These are phyloP conservation scores for Penicillium sp. DNA, from an alignment of 2,329 filamentous ascomycete species.

Conservation along the genomic window DNA sequence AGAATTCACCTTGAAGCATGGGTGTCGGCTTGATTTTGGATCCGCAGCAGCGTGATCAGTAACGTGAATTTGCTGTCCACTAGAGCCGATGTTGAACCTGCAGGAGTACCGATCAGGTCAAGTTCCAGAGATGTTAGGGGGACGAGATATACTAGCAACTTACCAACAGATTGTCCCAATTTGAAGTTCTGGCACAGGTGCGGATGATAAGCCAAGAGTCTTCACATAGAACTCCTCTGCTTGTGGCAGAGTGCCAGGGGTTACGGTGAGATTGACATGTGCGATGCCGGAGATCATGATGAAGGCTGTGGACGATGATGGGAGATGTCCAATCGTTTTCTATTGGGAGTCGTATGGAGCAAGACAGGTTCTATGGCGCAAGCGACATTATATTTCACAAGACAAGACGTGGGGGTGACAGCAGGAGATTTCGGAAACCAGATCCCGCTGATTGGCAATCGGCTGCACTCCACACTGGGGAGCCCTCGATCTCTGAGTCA, in stretches of 20 bases:
- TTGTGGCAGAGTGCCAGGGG: slow-evolving; percentile 54
- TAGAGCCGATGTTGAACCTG: slow-evolving; percentile 60
- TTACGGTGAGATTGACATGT: slow-evolving; percentile 65
- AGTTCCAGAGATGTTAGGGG: background rate
- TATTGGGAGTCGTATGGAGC: background rate
- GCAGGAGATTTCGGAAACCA: slow-evolving; percentile 14
- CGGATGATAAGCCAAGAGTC: slow-evolving; percentile 59
- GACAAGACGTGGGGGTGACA: background rate
- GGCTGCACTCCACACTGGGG: background rate
- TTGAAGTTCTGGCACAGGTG: slow-evolving; percentile 59
- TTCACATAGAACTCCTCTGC: slow-evolving; percentile 60
- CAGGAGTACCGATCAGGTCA: background rate
- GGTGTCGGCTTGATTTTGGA: slow-evolving; percentile 54
- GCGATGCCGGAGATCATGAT: slow-evolving; percentile 59
- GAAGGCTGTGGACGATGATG: background rate
- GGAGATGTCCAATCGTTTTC: background rate
- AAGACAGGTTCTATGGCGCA: background rate
- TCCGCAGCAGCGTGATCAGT: slow-evolving; percentile 49
- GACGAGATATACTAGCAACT: background rate
- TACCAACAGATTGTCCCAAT: slow-evolving; percentile 60
- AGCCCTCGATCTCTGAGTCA: slow-evolving; percentile 2
- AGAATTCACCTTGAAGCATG: slow-evolving; percentile 61
- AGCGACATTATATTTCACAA: slow-evolving; percentile 10
- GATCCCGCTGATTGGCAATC: slow-evolving; percentile 21
- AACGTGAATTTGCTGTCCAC: slow-evolving; percentile 62